A percentile compares a stretch with the other conserved stretches of the same genome.
phyloP scores from a whole-genome alignment of 2,329 filamentous ascomycete genomes.

The Stachybotrys chartarum region DNA sequence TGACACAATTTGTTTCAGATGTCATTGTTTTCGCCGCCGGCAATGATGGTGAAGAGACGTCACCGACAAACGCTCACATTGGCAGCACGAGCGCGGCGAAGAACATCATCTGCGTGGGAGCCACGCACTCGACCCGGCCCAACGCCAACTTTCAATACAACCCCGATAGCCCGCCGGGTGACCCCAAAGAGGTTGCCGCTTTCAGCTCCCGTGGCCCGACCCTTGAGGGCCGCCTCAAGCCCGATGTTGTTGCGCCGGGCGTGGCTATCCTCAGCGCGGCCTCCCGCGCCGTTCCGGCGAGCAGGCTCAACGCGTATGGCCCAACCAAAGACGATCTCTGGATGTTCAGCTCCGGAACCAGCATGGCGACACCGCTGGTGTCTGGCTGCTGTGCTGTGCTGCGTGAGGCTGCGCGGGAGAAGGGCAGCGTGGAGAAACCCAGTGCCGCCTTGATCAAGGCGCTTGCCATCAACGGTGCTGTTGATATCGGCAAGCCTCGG shows the following conservation, averaged over 20 bases:
- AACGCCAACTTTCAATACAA: neutral
- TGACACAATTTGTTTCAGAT: neutral
- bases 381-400: neutral
- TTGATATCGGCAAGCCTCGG: neutral
- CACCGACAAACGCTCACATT: neutral
- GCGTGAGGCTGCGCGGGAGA: neutral
- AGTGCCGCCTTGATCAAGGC: slow-evolving; percentile 1
- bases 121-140: neutral
- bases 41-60: neutral
- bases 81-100: slow-evolving; percentile 1
- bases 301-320: neutral
- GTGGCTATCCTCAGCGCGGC: neutral
- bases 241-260: neutral
- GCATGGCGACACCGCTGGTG: slow-evolving; percentile 1
- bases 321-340: neutral
- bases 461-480: neutral
- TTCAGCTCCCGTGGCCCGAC: slow-evolving; percentile 1
- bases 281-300: neutral
- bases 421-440: neutral
- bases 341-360: neutral
- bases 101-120: slow-evolving; percentile 1
- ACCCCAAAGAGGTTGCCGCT: neutral
- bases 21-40: neutral
- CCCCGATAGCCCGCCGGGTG: neutral
- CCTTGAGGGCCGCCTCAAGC: neutral